phyloP scores from a whole-genome alignment of 306 rosid genomes.

The Quercus suber region DNA sequence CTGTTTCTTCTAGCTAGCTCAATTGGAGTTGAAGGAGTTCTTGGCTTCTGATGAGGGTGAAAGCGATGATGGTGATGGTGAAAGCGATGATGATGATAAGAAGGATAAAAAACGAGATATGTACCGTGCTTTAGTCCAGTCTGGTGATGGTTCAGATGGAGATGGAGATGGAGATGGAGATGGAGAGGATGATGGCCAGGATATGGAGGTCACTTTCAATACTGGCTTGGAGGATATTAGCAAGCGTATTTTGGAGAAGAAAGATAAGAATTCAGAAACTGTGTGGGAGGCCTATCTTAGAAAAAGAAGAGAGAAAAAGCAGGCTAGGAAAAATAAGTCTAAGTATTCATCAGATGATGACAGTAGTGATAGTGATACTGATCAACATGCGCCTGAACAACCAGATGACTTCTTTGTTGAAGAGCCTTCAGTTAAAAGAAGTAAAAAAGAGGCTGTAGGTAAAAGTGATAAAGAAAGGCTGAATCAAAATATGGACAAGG shows the following conservation, averaged over 20 bases:
- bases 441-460: constrained; percentile 37
- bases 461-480: constrained; percentile 29
- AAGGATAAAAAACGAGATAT: constrained; percentile 42
- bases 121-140: constrained; percentile 58
- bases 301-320: constrained; percentile 69
- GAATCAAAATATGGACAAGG: constrained; percentile 31
- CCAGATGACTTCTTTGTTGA: constrained; percentile 76
- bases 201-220: constrained; percentile 95
- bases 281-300: constrained; percentile 76
- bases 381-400: constrained; percentile 48
- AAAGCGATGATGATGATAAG: constrained; percentile 42
- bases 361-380: constrained; percentile 56
- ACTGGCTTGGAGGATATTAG: constrained; percentile 85
- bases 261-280: constrained; percentile 68
- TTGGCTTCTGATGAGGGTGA: constrained; percentile 76
- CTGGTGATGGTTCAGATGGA: constrained; percentile 58
- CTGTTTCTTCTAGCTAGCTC: constrained; percentile 51
- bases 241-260: constrained; percentile 78
- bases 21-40: constrained; percentile 68
- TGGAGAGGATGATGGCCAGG: constrained; percentile 47
- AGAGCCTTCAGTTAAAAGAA: constrained; percentile 57
- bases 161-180: constrained; percentile 55
- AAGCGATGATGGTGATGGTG: constrained; percentile 49
- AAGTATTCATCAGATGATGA: constrained; percentile 67
- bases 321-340: constrained; percentile 56